A percentile compares a stretch with the other conserved stretches of the same genome.
Evolutionary conservation across 192 early-diverging fungal genomes (phyloP).

Genomic region (Coemansia sp.): DNA sequence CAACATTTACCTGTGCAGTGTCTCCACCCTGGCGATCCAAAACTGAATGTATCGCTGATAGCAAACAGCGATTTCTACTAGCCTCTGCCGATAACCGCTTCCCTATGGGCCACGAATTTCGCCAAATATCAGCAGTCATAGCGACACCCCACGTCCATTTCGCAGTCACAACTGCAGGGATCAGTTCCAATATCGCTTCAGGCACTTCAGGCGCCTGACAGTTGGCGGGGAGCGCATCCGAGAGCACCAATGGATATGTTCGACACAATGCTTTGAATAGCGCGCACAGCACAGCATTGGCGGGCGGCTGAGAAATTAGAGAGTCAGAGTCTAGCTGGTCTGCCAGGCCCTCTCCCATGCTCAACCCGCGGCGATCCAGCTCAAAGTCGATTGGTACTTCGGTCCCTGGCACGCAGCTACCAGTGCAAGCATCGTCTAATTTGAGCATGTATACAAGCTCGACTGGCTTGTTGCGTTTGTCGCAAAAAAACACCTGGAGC

Average conservation of each 20-base stretch:
- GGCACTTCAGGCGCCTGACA: conserved; percentile 1
- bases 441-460: conserved; percentile 81
- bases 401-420: conserved; percentile 66
- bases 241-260: conserved; percentile 23
- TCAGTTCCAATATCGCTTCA: conserved; percentile 13
- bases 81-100: conserved; percentile 37
- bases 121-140: conserved; percentile 22
- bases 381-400: conserved; percentile 81
- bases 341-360: neutral
- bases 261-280: conserved; percentile 20
- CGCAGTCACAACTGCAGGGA: conserved; percentile 6
- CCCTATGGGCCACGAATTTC: conserved; percentile 27
- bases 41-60: neutral
- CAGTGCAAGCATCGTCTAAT: conserved; percentile 73
- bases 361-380: conserved; percentile 64
- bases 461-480: conserved; percentile 80
- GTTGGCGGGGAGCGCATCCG: conserved; percentile 15
- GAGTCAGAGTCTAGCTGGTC: neutral
- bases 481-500: conserved; percentile 77
- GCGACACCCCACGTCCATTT: conserved; percentile 44
- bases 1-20: neutral
- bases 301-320: neutral
- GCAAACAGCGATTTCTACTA: conserved; percentile 24
- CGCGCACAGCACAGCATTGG: conserved; percentile 2
- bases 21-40: neutral